A percentile compares a stretch with the other conserved stretches of the same genome.
phyloP scores from a whole-genome alignment of 2,329 filamentous ascomycete species.

The Nothopassalora personata region DNA sequence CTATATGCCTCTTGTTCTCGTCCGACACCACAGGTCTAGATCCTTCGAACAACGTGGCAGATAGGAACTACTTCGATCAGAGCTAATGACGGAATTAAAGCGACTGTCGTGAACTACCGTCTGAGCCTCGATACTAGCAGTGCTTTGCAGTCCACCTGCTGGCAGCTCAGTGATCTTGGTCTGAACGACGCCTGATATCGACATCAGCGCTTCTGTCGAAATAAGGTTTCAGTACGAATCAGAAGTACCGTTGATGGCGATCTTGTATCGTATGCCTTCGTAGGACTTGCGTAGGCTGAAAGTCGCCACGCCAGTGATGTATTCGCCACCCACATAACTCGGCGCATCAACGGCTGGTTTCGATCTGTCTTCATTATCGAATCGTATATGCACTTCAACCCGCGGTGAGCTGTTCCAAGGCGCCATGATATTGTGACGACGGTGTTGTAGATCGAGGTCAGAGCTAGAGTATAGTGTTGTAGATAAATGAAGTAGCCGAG shows the following conservation, averaged over 20 bases:
- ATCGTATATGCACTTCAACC: background rate
- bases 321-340: constrained; percentile 5
- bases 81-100: background rate
- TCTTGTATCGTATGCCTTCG: constrained; percentile 6
- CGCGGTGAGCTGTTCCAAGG: background rate
- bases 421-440: background rate
- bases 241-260: constrained; percentile 7
- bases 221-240: background rate
- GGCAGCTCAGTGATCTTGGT: constrained; percentile 7
- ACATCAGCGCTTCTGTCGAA: background rate
- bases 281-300: constrained; percentile 10
- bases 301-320: constrained; percentile 9
- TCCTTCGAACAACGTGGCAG: constrained; percentile 9
- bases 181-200: constrained; percentile 2
- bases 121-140: constrained; percentile 6
- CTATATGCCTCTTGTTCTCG: background rate
- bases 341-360: background rate
- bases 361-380: background rate
- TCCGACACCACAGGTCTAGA: background rate
- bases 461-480: background rate
- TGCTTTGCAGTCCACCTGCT: constrained; percentile 6
- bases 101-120: background rate
- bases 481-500: background rate
- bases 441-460: background rate
- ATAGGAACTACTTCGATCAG: constrained; percentile 6